These are phyloP conservation scores for Dactylella cylindrospora DNA, from an alignment of 2,329 filamentous ascomycete genomes.

Conservation along the genomic window DNA sequence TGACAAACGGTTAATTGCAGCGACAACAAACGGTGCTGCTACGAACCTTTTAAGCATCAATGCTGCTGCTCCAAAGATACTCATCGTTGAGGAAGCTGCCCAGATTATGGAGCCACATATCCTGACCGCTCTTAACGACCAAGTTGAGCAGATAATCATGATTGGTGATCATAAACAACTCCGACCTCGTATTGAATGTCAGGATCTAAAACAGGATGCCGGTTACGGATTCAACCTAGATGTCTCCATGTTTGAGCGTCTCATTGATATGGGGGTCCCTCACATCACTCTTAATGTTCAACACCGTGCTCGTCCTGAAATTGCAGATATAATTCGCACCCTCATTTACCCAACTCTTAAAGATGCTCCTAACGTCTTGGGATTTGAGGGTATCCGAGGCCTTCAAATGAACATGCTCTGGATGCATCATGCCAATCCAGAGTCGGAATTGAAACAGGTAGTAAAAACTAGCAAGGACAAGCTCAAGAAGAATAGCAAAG, in stretches of 20 bases:
- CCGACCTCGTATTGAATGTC: conserved; percentile 67
- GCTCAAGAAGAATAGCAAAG: conserved; percentile 62
- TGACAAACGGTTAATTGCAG: conserved; percentile 66
- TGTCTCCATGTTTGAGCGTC: conserved; percentile 65
- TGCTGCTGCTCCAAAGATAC: conserved; percentile 60
- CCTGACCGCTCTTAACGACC: conserved; percentile 60
- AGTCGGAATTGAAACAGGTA: conserved; percentile 55
- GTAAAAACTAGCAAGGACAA: conserved; percentile 56
- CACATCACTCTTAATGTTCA: conserved; percentile 63
- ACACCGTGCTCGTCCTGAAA: conserved; percentile 69
- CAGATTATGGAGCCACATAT: conserved; percentile 71
- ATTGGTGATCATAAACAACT: conserved; percentile 76
- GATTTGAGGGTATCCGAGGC: conserved; percentile 59
- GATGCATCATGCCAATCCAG: conserved; percentile 63
- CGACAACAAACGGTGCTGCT: conserved; percentile 70
- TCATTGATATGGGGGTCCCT: conserved; percentile 61
- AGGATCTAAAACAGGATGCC: conserved; percentile 63
- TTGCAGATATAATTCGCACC: conserved; percentile 61
- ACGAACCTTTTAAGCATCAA: conserved; percentile 62
- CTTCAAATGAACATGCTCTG: conserved; percentile 65
- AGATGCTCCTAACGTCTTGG: conserved; percentile 59
- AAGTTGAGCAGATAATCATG: conserved; percentile 65
- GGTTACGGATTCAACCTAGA: conserved; percentile 69
- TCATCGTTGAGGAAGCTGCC: conserved; percentile 72
- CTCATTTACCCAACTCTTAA: conserved; percentile 65